Base-by-base conservation (phyloP, 2,329 filamentous ascomycete species). In the Calonectria pseudoturangicola region DNA sequence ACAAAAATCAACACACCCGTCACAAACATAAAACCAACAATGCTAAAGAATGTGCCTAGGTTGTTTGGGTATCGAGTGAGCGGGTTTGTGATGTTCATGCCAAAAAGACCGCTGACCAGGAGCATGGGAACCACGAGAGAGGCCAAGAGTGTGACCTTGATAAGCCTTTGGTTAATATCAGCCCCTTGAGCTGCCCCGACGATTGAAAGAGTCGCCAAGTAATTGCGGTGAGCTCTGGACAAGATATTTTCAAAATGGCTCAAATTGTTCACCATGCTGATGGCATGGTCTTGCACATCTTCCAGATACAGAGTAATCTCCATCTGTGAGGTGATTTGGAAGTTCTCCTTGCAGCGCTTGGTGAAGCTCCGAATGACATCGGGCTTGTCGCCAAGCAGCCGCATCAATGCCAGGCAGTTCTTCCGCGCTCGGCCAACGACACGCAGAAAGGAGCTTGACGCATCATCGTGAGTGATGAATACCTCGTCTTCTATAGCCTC, bases 241-340 rank as follows among this genome's bases (percentile, higher is more conserved):
- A 99, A 90, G 90, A 99, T 98, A 89, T 98, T 98, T 84, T 99
- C 97, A 79, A 98, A 98, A 83, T 99, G 97, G 0, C 92, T 92
- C 79, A 99, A 85, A 84, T 98, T 99, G 78, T 94, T 96, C 90
- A 98, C 98, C 96, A 98, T 98, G 56, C 97, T 99, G 72, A 99
- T 95, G 68, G 98, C 96, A 89, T 99, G 97, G 85, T 99, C 97
- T 85, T 99, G 97, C 76, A 99, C 98, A 85, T 99, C 97, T 81
- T 95, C 95, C 41, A 99, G 91, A 82, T 99, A 99, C 81, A 99
- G 91, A 25, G 96, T 97, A 76, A 99, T 98, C 82, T 99, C 97
- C 86, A 97, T 97, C 62, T 96, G 94, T 7, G 97, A 97, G 1
- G 97, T 98, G 66, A 98, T 94, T 77, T 95, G 93, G 87, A 98